Percentiles rank a stretch among this genome's conserved stretches.
These are phyloP conservation scores for Yamadazyma mexicana DNA, from an alignment of 1,139 yeast species.

Conservation along the genomic window DNA sequence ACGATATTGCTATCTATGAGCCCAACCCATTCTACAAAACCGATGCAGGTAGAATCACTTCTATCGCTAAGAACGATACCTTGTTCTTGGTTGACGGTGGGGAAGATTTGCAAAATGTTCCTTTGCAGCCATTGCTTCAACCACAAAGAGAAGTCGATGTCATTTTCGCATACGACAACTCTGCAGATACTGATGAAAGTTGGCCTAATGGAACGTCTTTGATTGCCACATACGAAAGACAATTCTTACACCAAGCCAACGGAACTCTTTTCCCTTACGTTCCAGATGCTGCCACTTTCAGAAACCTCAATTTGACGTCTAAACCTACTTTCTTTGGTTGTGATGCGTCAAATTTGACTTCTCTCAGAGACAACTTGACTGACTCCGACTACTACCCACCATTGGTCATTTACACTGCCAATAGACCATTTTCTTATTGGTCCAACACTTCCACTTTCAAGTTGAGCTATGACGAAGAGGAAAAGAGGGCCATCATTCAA, in stretches of 20 bases:
- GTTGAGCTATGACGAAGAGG: constrained; percentile 58
- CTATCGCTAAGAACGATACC: constrained; percentile 34
- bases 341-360: constrained; percentile 64
- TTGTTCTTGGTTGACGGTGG: constrained; percentile 47
- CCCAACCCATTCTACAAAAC: constrained; percentile 58
- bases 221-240: constrained; percentile 62
- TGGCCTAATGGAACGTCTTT: constrained; percentile 47
- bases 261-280: constrained; percentile 79
- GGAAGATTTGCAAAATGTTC: constrained; percentile 43
- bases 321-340: constrained; percentile 88
- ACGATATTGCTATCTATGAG: constrained; percentile 45
- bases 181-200: constrained; percentile 40
- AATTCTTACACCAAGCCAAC: constrained; percentile 61
- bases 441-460: constrained; percentile 75
- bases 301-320: constrained; percentile 57
- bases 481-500: constrained; percentile 59
- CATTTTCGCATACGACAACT: constrained; percentile 51
- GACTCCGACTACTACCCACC: constrained; percentile 54
- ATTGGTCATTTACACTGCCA: constrained; percentile 75
- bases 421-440: constrained; percentile 64
- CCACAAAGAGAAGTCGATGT: constrained; percentile 41
- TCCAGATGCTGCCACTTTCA: constrained; percentile 70
- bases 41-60: constrained; percentile 34
- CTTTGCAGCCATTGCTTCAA: constrained; percentile 40
- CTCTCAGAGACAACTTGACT: constrained; percentile 28